Evolutionary conservation across 345 rosid genomes (phyloP).

Genomic region (Eucalyptus sp.): DNA sequence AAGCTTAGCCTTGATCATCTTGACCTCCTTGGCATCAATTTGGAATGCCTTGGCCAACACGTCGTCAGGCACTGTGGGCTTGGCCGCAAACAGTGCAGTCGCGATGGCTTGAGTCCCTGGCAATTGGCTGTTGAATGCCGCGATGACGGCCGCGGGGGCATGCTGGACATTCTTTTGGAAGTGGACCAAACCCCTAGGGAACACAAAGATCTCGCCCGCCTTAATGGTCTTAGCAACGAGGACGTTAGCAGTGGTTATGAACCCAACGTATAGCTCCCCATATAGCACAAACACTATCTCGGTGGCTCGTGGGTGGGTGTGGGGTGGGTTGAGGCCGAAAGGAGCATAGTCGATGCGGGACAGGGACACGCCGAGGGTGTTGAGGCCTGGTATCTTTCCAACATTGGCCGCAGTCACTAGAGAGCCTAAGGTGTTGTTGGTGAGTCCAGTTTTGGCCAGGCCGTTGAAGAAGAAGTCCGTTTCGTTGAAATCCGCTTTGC

Average conservation of each 20-base stretch:
- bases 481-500: neutral
- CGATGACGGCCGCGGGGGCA: conserved; percentile 25
- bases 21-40: conserved; percentile 7
- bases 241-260: conserved; percentile 31
- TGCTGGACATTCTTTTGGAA: conserved; percentile 36
- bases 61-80: conserved; percentile 28
- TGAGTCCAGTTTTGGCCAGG: neutral
- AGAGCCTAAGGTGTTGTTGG: neutral
- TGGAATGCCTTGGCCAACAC: conserved; percentile 42
- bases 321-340: conserved; percentile 58
- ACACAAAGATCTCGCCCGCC: conserved; percentile 40
- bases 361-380: conserved; percentile 34
- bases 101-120: conserved; percentile 44
- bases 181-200: conserved; percentile 52
- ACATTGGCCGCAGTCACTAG: neutral
- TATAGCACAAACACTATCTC: conserved; percentile 42
- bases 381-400: neutral
- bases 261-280: conserved; percentile 43
- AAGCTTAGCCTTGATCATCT: conserved; percentile 26
- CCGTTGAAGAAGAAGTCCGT: neutral
- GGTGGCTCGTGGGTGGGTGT: conserved; percentile 58
- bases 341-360: conserved; percentile 57
- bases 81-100: conserved; percentile 20
- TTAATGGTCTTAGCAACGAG: conserved; percentile 27
- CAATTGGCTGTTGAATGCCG: conserved; percentile 49